Percentiles rank a stretch among this genome's conserved stretches.
Evolutionary conservation across 352 stramenopile genomes (phyloP).

Genomic region (Pythium chondricola): DNA sequence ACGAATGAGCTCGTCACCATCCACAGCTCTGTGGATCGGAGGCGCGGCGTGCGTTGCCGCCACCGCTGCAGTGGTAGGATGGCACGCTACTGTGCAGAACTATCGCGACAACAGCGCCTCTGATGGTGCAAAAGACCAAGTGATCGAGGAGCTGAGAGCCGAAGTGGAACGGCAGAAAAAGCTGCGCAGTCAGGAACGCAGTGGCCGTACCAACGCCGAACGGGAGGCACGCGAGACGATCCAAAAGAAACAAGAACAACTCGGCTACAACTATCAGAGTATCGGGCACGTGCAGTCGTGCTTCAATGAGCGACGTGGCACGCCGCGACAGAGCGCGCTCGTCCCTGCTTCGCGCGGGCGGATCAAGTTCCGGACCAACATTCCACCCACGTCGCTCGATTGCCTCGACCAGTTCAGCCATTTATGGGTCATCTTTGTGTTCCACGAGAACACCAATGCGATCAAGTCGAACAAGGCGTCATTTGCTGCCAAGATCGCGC

Average conservation of each 20-base stretch:
- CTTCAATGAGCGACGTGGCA: conserved; percentile 83
- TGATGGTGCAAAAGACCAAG: conserved; percentile 21
- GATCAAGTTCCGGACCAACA: conserved; percentile 69
- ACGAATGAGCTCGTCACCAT: conserved; percentile 2
- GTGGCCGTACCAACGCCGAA: conserved; percentile 65
- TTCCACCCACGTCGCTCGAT: conserved; percentile 70
- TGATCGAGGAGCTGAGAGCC: conserved; percentile 40
- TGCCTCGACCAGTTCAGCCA: conserved; percentile 85
- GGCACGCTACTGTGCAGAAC: conserved; percentile 5
- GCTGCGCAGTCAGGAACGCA: conserved; percentile 66
- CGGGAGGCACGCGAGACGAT: conserved; percentile 55
- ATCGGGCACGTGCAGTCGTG: conserved; percentile 77
- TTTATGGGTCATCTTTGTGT: conserved; percentile 89
- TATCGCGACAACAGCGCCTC: neutral
- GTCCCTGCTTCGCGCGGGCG: conserved; percentile 56
- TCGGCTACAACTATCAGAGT: conserved; percentile 64
- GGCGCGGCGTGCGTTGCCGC: conserved; percentile 14
- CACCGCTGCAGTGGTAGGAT: conserved; percentile 14
- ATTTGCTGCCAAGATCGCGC: conserved; percentile 78
- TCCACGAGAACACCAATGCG: conserved; percentile 89
- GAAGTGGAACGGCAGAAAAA: conserved; percentile 68
- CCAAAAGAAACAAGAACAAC: conserved; percentile 49
- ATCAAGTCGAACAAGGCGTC: conserved; percentile 40
- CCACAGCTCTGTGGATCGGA: conserved; percentile 5
- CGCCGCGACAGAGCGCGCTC: conserved; percentile 72